A percentile compares a stretch with the other conserved stretches of the same genome.
phyloP scores from a whole-genome alignment of 1,284 basidiomycete species.

The Erythrobasidium hasegawianum region DNA sequence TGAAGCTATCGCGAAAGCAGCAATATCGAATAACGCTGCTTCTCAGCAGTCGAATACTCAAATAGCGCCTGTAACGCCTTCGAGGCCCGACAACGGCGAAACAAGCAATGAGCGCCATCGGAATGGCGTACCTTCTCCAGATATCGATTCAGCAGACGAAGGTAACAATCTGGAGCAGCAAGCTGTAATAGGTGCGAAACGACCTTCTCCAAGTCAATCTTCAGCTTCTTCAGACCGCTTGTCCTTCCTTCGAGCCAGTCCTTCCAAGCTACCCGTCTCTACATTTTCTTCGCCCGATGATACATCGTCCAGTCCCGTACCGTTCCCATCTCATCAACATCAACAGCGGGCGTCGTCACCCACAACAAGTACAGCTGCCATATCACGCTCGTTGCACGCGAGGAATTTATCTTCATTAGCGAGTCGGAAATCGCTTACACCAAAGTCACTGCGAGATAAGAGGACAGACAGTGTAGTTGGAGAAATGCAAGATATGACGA shows the following conservation, averaged over 20 bases:
- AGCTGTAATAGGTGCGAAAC: background rate
- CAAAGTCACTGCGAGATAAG: constrained; percentile 17
- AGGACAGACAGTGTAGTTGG: constrained; percentile 36
- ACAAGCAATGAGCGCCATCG: background rate
- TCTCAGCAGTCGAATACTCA: background rate
- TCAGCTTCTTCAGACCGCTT: background rate
- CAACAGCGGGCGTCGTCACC: constrained; percentile 2
- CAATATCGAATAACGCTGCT: background rate
- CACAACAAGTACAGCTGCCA: background rate
- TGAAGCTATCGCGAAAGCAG: constrained; percentile 13
- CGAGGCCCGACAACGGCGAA: background rate
- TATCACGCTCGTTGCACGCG: constrained; percentile 3
- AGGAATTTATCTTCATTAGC: background rate
- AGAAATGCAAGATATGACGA: constrained; percentile 42
- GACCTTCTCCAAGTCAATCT: background rate
- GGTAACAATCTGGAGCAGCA: background rate
- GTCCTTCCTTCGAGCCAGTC: background rate
- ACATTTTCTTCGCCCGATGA: background rate
- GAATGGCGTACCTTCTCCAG: constrained; percentile 6
- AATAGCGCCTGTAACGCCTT: background rate
- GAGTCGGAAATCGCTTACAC: constrained; percentile 11
- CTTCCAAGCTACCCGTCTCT: background rate
- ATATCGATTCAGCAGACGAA: constrained; percentile 22
- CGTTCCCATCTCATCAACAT: constrained; percentile 11
- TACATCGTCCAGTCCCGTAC: constrained; percentile 2